Base-by-base conservation (phyloP, 2,329 filamentous ascomycete genomes). In the Alternaria gaisen region DNA sequence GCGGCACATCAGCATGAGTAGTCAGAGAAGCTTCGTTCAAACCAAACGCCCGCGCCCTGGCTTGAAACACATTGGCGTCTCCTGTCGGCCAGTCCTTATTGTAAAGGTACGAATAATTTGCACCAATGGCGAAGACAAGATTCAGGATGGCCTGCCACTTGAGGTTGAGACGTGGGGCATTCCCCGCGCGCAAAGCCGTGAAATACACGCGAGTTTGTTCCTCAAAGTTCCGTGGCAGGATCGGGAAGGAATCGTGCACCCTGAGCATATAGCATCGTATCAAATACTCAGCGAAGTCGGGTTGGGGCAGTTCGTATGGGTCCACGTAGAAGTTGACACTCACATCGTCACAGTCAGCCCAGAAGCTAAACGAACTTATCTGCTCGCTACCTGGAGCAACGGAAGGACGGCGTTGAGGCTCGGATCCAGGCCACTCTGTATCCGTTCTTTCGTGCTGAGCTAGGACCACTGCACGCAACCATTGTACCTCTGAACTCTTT, bases 121-220 rank as follows among this genome's bases (percentile, higher is more conserved):
- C 75, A 5, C 75, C 80, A n/a, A 82, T 78, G 4, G 80, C 80
- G 56, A 82, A 80, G 2, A 82, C 73, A 26, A 82, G 58, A 41
- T 82, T 81, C 53, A 82, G 40, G 18, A 80, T 79, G 8, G 75
- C 76, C 36, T 77, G 72, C 79, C 80, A 81, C 52, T 70, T 74
- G 9, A 55, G 53, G 40, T 65, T 72, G 4, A 72, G 57, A 4
- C 48, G 62, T 3, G 67, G 63, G 16, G 67, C 57, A 12, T 64
- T 70, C 11, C 67, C 69, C 20, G 53, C 61, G 10, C 68, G 63
- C n/a, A 68, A n/a, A 3, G 65, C 65, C 20, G 57, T 44, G 40
- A 73, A 77, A 61, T 75, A 80, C n/a, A 65, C 70, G 11, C 67
- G 65, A 53, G 78, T 79, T 55, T 80, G 73, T 16, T 69, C 60